Percentiles rank a stretch among this genome's conserved stretches.
phyloP scores from a whole-genome alignment of 1,139 yeast species.

The Yamadazyma atmosphaerica region DNA sequence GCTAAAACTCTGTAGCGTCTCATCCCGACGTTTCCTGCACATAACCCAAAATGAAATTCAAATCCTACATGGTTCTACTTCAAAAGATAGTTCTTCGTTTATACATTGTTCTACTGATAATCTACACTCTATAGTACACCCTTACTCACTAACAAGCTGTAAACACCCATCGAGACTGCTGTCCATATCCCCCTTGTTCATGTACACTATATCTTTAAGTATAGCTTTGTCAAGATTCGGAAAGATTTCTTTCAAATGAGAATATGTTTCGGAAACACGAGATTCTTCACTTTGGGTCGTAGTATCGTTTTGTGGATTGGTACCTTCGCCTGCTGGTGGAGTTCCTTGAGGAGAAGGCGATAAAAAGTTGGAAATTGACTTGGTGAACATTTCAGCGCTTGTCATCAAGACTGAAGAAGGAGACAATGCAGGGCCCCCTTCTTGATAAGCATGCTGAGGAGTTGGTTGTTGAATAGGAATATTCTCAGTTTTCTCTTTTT shows the following conservation, averaged over 20 bases:
- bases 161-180: constrained; percentile 70
- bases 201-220: constrained; percentile 66
- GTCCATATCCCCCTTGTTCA: constrained; percentile 71
- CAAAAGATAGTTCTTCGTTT: no score
- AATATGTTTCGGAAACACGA: constrained; percentile 27
- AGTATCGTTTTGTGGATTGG: constrained; percentile 6
- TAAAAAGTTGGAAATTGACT: constrained; percentile 45
- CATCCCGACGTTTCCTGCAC: no score
- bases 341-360: constrained; percentile 41
- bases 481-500: constrained; percentile 19
- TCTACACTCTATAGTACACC: background rate
- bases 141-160: constrained; percentile 17
- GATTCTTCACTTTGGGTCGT: constrained; percentile 7
- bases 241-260: constrained; percentile 66
- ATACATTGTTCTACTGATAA: background rate
- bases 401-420: constrained; percentile 54
- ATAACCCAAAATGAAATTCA: no score
- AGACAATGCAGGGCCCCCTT: constrained; percentile 24
- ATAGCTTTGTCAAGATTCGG: constrained; percentile 71
- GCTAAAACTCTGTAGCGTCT: no score
- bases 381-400: constrained; percentile 55
- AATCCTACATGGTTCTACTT: background rate
- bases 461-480: constrained; percentile 21
- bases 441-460: constrained; percentile 18
- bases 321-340: constrained; percentile 9